Evolutionary conservation across 148 eudicot species (phyloP), one percentile per base, ranked within the genome.

Genomic region (Rhododendron ovatum): DNA sequence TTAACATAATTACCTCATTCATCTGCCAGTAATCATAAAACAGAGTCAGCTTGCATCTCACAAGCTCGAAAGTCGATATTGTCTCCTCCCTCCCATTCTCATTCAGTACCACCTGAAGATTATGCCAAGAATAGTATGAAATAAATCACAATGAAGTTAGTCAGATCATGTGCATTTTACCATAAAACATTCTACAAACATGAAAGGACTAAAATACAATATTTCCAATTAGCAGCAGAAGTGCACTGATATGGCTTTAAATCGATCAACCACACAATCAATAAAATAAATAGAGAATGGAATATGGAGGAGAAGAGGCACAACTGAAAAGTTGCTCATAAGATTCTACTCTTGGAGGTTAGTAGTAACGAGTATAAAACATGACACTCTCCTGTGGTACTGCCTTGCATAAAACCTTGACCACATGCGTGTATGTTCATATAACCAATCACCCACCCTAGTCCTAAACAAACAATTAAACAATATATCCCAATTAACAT

Each of bases 1-100:
- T 53, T 41, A 45, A 17, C 53, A 24, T 22, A 53, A 81, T 35
- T 93, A 96, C 99, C 99, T 96, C 98, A 85, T 93, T 91, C 94
- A 91, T 88, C 85, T 93, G 93, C 99, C 99, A 96, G 85, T 96
- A 96, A 82, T 88, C 89, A 87, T 96, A 96, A 87, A 88, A 93
- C 91, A 96, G 88, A 33, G 95, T 94, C 83, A 96, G 82, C 87
- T 86, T 94, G 91, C 99, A 96, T 91, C 90, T 95, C 82, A 94
- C 96, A 53, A 96, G 94, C 91, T 94, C 96, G 84, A 89, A 87
- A 87, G 86, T 63, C 75, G 91, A 86, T 77, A 37, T 30, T 65
- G 79, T 53, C 88, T 13, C 86, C 77, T 91, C 88, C 26, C 28
- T 85, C 71, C 86, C 59, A 74, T 88, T 88, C 80, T 88, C 93